Percentiles rank a stretch among this genome's conserved stretches.
phyloP scores from a whole-genome alignment of 305 asterid species.

The Fraxinus velutina region DNA sequence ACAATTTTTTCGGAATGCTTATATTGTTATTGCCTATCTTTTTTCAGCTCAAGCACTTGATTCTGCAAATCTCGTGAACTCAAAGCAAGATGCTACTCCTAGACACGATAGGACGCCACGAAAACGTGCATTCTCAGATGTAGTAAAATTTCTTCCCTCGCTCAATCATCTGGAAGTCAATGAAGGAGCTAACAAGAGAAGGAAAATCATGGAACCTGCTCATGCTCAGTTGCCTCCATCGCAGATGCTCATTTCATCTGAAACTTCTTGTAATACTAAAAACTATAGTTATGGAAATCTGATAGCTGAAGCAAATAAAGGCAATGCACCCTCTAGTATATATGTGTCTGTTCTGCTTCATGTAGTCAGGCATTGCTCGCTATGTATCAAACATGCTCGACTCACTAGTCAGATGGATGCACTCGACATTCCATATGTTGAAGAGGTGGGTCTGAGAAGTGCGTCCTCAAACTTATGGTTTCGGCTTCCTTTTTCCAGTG shows the following conservation, averaged over 20 bases:
- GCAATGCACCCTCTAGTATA: constrained; percentile 71
- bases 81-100: constrained; percentile 39
- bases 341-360: constrained; percentile 80
- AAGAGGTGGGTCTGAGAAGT: constrained; percentile 89
- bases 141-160: constrained; percentile 67
- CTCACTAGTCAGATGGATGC: constrained; percentile 96
- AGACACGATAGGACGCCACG: constrained; percentile 46
- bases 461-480: constrained; percentile 95
- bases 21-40: constrained; percentile 10
- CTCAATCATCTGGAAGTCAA: constrained; percentile 44
- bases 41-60: constrained; percentile 55
- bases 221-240: constrained; percentile 40
- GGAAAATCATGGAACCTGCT: constrained; percentile 41
- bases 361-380: constrained; percentile 88
- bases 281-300: constrained; percentile 61
- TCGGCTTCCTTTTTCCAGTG: constrained; percentile 84
- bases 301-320: constrained; percentile 85
- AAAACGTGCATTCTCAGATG: constrained; percentile 68
- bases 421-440: constrained; percentile 86
- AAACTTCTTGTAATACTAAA: constrained; percentile 45
- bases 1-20: constrained; percentile 5
- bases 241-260: constrained; percentile 44
- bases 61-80: constrained; percentile 43
- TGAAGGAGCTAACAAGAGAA: constrained; percentile 61
- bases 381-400: constrained; percentile 93